A percentile compares a stretch with the other conserved stretches of the same genome.
Conservation (phyloP, 306 rosid species). For the Mucuna pruriens region DNA sequence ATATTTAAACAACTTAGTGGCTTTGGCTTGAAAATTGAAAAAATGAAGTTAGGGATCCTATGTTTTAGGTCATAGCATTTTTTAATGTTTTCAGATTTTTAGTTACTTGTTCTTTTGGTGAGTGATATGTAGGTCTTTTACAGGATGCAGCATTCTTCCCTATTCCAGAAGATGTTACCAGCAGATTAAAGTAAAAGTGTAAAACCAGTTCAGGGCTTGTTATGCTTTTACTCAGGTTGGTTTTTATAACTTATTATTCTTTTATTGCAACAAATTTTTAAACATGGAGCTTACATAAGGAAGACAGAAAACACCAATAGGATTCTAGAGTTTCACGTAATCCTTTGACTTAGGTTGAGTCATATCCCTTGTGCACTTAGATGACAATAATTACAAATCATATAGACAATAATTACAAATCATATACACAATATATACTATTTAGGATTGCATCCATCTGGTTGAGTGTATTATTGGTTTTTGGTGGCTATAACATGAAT, state of each 20-base stretch:
- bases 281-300: neutral
- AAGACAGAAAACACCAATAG: neutral
- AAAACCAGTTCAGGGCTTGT: slow-evolving; percentile 7
- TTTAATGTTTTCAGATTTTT: neutral
- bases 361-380: slow-evolving; percentile 20
- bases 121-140: slow-evolving; percentile 1
- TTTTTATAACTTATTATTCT: slow-evolving; percentile 12
- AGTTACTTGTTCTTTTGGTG: neutral
- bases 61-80: neutral
- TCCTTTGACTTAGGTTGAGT: slow-evolving; percentile 24
- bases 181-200: slow-evolving; percentile 21
- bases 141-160: slow-evolving; percentile 25
- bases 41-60: neutral
- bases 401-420: neutral
- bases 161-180: slow-evolving; percentile 1
- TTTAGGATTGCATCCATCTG: neutral
- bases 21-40: neutral
- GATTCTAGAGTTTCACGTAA: slow-evolving; percentile 11
- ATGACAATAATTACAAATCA: neutral
- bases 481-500: neutral
- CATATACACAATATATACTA: neutral
- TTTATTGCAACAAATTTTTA: neutral
- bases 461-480: too few relatives aligned
- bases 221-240: slow-evolving; percentile 23
- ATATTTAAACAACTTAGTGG: neutral